Evolutionary conservation across 176 grass and related monocot species (phyloP).

Genomic region (Poa annua): DNA sequence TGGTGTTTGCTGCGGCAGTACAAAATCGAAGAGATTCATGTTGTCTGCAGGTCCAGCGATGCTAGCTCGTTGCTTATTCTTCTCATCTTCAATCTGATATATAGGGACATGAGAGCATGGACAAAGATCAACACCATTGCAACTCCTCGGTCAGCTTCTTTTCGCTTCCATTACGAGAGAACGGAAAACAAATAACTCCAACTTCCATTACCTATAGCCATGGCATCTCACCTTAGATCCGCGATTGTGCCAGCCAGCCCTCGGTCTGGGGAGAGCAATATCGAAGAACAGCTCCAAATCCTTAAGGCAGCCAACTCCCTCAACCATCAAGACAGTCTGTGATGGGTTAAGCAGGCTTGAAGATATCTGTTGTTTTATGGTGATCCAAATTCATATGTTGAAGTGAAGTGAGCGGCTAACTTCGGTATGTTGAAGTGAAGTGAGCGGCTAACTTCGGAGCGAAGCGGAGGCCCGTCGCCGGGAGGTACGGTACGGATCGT

Average conservation of each 20-base stretch:
- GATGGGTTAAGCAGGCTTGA: constrained; percentile 4
- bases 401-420: too few species aligned
- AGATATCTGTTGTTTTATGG: too few species aligned
- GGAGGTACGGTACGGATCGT: too few species aligned
- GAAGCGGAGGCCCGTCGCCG: too few species aligned
- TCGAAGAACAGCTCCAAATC: neutral
- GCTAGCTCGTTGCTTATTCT: neutral
- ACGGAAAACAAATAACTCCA: neutral
- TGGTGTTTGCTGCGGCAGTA: constrained; percentile 11
- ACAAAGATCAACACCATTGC: neutral
- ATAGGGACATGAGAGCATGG: constrained; percentile 2
- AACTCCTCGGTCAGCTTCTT: neutral
- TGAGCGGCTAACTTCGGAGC: too few species aligned
- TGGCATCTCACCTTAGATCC: neutral
- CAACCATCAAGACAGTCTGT: neutral
- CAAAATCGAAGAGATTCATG: constrained; percentile 17
- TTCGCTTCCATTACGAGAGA: neutral
- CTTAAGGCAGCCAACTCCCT: neutral
- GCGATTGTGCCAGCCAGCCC: neutral
- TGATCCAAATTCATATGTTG: too few species aligned
- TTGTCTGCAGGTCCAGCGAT: constrained; percentile 1
- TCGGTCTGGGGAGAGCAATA: neutral
- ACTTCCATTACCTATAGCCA: neutral
- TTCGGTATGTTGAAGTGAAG: too few species aligned
- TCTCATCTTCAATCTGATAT: constrained; percentile 17